These are phyloP conservation scores for Artemisia annua DNA, from an alignment of 129 eudicot genomes.

Conservation along the genomic window DNA sequence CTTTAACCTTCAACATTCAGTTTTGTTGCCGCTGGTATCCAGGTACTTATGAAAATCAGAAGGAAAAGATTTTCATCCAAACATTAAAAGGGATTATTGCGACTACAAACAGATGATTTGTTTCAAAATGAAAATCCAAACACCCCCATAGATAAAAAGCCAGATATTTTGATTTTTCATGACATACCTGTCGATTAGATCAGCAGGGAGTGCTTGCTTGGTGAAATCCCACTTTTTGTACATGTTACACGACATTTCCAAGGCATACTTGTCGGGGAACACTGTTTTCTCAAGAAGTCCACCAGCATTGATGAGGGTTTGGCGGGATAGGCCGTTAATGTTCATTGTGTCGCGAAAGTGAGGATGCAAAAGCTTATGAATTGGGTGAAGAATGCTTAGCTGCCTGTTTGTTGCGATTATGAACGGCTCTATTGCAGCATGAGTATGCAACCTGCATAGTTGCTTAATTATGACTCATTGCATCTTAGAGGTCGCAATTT, in stretches of 20 bases:
- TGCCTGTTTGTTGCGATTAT: constrained; percentile 82
- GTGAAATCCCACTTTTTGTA: constrained; percentile 74
- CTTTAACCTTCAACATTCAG: no score
- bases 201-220: constrained; percentile 78
- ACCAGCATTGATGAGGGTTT: constrained; percentile 67
- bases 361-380: constrained; percentile 86
- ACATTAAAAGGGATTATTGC: background rate
- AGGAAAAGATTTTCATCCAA: background rate
- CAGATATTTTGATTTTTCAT: background rate
- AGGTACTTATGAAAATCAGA: no score
- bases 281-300: constrained; percentile 76
- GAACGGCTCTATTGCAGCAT: constrained; percentile 83
- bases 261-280: constrained; percentile 58
- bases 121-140: background rate
- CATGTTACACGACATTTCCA: constrained; percentile 51
- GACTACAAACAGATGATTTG: background rate
- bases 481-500: constrained; percentile 3
- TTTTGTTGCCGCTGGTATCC: no score
- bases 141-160: background rate
- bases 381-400: constrained; percentile 75
- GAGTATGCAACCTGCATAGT: constrained; percentile 64
- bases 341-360: constrained; percentile 87
- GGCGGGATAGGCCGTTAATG: constrained; percentile 73
- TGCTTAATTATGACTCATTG: background rate
- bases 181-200: constrained; percentile 68